Conservation (phyloP, 345 rosid species). For the Brassica rapa region DNA sequence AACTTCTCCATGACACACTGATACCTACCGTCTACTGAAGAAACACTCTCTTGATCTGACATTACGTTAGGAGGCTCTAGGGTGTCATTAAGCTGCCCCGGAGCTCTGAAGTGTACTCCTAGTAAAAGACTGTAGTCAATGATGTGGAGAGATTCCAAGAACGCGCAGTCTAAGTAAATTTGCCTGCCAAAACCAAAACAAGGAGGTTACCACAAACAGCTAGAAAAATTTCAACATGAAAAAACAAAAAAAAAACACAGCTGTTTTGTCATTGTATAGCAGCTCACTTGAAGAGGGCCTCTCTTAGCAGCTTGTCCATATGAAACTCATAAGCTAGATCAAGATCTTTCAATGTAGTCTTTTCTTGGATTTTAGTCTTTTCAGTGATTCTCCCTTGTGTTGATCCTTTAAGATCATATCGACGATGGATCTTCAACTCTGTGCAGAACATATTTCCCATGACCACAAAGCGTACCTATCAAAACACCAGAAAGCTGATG, state of each 20-base stretch:
- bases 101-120: conserved; percentile 88
- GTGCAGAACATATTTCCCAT: conserved; percentile 99
- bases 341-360: conserved; percentile 85
- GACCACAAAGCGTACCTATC: conserved; percentile 92
- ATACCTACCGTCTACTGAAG: conserved; percentile 54
- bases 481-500: conserved; percentile 27
- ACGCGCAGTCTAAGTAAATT: conserved; percentile 65
- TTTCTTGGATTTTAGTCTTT: conserved; percentile 60
- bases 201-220: conserved; percentile 14
- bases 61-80: conserved; percentile 52
- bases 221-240: not conserved
- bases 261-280: not conserved
- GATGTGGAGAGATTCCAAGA: conserved; percentile 79
- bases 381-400: conserved; percentile 77
- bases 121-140: conserved; percentile 86
- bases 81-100: conserved; percentile 63
- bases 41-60: conserved; percentile 44
- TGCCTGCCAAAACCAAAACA: conserved; percentile 55
- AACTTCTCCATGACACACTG: conserved; percentile 9
- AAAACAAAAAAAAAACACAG: not conserved
- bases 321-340: conserved; percentile 78
- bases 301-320: conserved; percentile 83
- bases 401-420: conserved; percentile 95
- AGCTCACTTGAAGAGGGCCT: conserved; percentile 78
- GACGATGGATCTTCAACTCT: conserved; percentile 81